Conservation (phyloP, 2,329 filamentous ascomycete genomes). For the Dissoconium aciculare region DNA sequence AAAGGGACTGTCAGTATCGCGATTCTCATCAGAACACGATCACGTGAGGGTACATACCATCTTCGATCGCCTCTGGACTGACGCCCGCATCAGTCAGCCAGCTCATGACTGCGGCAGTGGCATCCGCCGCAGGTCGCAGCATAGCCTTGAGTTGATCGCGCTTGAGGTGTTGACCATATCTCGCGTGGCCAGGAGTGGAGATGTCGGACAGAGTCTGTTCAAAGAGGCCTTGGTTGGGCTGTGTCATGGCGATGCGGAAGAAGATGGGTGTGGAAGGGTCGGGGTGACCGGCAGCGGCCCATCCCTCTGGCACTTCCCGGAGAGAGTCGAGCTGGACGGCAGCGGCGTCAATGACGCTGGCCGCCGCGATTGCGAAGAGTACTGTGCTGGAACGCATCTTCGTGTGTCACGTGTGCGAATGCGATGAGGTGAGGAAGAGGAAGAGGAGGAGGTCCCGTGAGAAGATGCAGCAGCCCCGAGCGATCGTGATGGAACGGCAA, state of each 20-base stretch:
- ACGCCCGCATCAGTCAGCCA: slow-evolving; percentile 44
- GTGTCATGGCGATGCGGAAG: slow-evolving; percentile 14
- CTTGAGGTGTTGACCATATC: slow-evolving; percentile 48
- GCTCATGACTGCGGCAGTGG: slow-evolving; percentile 34
- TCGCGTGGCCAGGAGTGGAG: slow-evolving; percentile 43
- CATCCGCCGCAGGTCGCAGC: slow-evolving; percentile 37
- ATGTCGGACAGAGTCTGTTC: slow-evolving; percentile 46
- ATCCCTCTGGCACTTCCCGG: slow-evolving; percentile 10
- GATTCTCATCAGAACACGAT: too few relatives aligned
- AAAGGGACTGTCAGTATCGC: too few relatives aligned
- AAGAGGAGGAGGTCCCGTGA: too few relatives aligned
- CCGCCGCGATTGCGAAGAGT: slow-evolving; percentile 7
- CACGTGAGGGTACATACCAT: too few relatives aligned
- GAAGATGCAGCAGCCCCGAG: slow-evolving; percentile 3
- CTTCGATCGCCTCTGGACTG: slow-evolving; percentile 28
- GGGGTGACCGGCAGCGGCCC: slow-evolving; percentile 11
- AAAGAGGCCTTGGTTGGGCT: slow-evolving; percentile 24
- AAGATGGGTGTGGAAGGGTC: slow-evolving; percentile 5
- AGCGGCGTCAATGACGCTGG: slow-evolving; percentile 9
- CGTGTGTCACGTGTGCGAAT: too few relatives aligned
- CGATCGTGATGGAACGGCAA: slow-evolving; percentile 3
- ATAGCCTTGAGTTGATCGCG: slow-evolving; percentile 38
- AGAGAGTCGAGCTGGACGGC: slow-evolving; percentile 12
- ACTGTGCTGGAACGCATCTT: too few relatives aligned
- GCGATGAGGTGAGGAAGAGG: too few relatives aligned